These are phyloP conservation scores for Aspergillus unguis DNA, from an alignment of 2,329 filamentous ascomycete genomes.

Conservation along the genomic window DNA sequence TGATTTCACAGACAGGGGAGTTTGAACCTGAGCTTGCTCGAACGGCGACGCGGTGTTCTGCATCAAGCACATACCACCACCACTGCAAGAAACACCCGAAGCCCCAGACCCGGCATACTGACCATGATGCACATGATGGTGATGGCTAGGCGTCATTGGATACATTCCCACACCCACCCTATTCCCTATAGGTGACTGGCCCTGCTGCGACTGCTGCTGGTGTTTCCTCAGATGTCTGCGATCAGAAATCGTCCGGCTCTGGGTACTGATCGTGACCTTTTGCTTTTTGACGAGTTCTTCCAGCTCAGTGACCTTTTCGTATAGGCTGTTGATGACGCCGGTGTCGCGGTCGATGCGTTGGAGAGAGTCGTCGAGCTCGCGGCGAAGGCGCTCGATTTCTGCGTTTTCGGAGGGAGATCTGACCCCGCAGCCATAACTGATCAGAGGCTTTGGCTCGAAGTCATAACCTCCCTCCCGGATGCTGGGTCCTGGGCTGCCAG, in stretches of 20 bases:
- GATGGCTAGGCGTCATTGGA: conserved; percentile 13
- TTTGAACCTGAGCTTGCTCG: conserved; percentile 1
- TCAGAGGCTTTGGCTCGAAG: not conserved
- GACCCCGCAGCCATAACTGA: not conserved
- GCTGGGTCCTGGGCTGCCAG: conserved; percentile 1
- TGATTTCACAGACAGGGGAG: conserved; percentile 6
- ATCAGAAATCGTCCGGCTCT: conserved; percentile 28
- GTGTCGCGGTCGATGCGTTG: conserved; percentile 8
- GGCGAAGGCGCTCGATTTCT: conserved; percentile 8
- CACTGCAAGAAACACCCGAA: not conserved
- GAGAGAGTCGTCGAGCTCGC: conserved; percentile 12
- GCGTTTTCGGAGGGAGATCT: conserved; percentile 1
- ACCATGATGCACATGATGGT: conserved; percentile 1
- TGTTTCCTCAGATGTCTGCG: conserved; percentile 15
- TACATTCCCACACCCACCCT: conserved; percentile 1
- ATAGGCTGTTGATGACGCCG: conserved; percentile 7
- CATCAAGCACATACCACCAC: not conserved
- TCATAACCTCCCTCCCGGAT: not conserved
- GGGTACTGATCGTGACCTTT: conserved; percentile 24
- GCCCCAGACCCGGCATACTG: not conserved
- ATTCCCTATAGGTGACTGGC: conserved; percentile 1
- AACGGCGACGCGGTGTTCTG: conserved; percentile 7
- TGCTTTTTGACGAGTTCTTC: conserved; percentile 21
- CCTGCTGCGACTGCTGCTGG: conserved; percentile 4
- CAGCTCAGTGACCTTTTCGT: conserved; percentile 17